These are phyloP conservation scores for Erythrophleum fordii DNA, from an alignment of 306 rosid species.

Conservation along the genomic window DNA sequence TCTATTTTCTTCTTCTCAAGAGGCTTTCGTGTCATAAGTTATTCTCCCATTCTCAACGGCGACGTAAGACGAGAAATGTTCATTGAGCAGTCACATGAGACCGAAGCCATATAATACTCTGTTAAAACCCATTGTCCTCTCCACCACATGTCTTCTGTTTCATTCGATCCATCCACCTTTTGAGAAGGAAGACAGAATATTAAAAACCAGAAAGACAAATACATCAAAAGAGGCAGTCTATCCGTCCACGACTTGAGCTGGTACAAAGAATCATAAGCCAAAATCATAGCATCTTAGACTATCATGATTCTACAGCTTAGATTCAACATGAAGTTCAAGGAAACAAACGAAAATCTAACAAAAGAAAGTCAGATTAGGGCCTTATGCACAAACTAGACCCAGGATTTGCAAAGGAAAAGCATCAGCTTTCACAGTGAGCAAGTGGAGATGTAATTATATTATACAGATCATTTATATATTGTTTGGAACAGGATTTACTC, in stretches of 20 bases:
- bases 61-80: neutral
- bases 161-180: no score
- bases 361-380: constrained; percentile 21
- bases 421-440: constrained; percentile 39
- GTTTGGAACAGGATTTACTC: constrained; percentile 47
- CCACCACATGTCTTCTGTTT: no score
- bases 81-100: neutral
- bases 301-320: neutral
- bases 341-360: constrained; percentile 6
- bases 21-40: no score
- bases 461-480: constrained; percentile 31
- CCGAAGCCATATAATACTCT: no score
- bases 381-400: constrained; percentile 40
- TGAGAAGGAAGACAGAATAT: no score
- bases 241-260: constrained; percentile 17
- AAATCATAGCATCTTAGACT: neutral
- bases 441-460: constrained; percentile 31
- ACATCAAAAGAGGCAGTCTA: no score
- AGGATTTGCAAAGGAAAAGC: constrained; percentile 32
- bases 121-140: no score
- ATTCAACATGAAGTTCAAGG: constrained; percentile 11
- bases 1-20: no score
- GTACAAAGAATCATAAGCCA: neutral
- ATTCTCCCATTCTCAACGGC: no score
- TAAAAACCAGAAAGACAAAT: no score